A percentile compares a stretch with the other conserved stretches of the same genome.
Evolutionary conservation across 192 early-diverging fungal species (phyloP).

Genomic region (Helicostylum pulchrum): DNA sequence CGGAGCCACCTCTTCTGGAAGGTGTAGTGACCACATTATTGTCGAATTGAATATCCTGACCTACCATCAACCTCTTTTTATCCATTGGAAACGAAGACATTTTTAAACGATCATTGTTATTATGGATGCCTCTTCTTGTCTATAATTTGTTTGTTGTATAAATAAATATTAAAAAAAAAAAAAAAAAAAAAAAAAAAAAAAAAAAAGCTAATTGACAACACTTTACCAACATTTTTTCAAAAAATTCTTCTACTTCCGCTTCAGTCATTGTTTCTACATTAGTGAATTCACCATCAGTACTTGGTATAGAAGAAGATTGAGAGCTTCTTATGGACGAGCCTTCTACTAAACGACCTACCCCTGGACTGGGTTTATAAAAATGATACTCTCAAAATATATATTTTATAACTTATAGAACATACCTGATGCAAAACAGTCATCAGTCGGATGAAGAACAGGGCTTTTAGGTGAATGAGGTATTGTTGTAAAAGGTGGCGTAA

Average conservation of each 20-base stretch:
- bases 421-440: constrained; percentile 4
- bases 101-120: constrained; percentile 39
- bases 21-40: constrained; percentile 24
- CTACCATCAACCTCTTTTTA: constrained; percentile 54
- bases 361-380: constrained; percentile 4
- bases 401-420: background rate
- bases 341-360: constrained; percentile 12
- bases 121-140: constrained; percentile 50
- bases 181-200: background rate
- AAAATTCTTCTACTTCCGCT: constrained; percentile 47
- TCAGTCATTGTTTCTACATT: constrained; percentile 26
- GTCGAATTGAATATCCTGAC: constrained; percentile 42
- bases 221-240: constrained; percentile 51
- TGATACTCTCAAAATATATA: background rate
- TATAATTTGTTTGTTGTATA: background rate
- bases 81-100: constrained; percentile 49
- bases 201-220: background rate
- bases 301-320: constrained; percentile 30
- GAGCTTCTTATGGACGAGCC: constrained; percentile 35
- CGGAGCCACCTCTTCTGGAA: constrained; percentile 1
- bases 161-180: background rate
- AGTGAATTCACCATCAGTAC: constrained; percentile 21
- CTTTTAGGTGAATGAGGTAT: constrained; percentile 5
- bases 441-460: background rate
- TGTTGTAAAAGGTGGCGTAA: background rate